Evolutionary conservation across 495 filamentous ascomycete species (phyloP).

Genomic region (Penicillium manginii): DNA sequence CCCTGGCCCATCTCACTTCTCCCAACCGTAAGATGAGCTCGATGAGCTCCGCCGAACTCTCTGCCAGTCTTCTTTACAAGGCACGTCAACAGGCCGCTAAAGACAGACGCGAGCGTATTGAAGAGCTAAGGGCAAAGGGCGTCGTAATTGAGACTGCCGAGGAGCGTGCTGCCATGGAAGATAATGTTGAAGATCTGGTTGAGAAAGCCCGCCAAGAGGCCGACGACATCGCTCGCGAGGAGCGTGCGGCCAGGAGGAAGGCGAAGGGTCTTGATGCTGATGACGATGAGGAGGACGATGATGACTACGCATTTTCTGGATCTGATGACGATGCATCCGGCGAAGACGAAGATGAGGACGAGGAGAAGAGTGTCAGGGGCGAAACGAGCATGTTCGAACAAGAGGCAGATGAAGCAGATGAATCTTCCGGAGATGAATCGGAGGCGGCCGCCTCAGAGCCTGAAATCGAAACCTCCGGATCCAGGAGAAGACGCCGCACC

Average conservation of each 20-base stretch:
- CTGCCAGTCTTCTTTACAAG: constrained; percentile 64
- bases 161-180: constrained; percentile 77
- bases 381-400: constrained; percentile 38
- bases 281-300: constrained; percentile 64
- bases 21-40: constrained; percentile 56
- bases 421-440: constrained; percentile 37
- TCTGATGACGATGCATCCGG: constrained; percentile 53
- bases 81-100: constrained; percentile 79
- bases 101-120: constrained; percentile 78
- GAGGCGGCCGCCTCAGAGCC: constrained; percentile 29
- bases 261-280: constrained; percentile 56
- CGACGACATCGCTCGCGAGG: constrained; percentile 74
- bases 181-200: constrained; percentile 83
- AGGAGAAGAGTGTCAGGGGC: constrained; percentile 41
- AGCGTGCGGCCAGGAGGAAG: constrained; percentile 69
- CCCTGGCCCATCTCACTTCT: constrained; percentile 74
- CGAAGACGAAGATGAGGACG: constrained; percentile 37
- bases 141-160: constrained; percentile 83
- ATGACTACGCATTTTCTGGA: constrained; percentile 57
- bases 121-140: constrained; percentile 75
- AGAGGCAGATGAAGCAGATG: constrained; percentile 45
- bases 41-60: constrained; percentile 71
- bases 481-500: constrained; percentile 42
- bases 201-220: constrained; percentile 82
- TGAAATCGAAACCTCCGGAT: constrained; percentile 27